Base-by-base conservation (phyloP, 352 stramenopile species). In the Salisapilia sapeloensis region DNA sequence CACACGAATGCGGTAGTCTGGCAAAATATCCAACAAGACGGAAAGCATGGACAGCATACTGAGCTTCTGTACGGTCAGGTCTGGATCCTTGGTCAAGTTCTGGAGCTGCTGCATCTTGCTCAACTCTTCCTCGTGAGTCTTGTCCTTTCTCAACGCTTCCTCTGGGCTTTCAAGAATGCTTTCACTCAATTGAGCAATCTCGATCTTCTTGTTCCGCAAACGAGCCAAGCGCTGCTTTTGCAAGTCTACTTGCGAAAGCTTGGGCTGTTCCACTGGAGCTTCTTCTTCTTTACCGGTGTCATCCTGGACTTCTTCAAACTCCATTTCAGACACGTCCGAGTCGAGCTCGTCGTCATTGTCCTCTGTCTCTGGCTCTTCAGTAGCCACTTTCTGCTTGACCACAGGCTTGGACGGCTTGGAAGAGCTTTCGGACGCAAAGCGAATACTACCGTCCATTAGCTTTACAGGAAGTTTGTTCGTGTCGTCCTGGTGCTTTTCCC, bases 1-100 rank as follows among this genome's bases (percentile, higher is more conserved):
- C 12, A 85, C 32, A 39, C 90, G 83, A 33, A 98, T 96, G 33
- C 91, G 75, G 60, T 98, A 97, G 39, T 85, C 71, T 0, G 92
- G 92, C 20, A 97, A 33, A 20, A 98, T 94, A 36, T 98, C 92
- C 25, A 95, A 60, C 37, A 97, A 97, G 20, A 98, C 83, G 1
- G 91, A 92, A 11, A 96, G 50, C 30, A 96, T 56, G 6, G 86
- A 97, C 29, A 97, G 57, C 44, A 97, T 56, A 14, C 71, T 90
- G 6, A 97, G 61, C 33, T 84, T 82, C 41, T 70, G 60, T 29
- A 93, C 59, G 1, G 64, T 82, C 13, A 51, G 31, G 40, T 93
- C 79, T 7, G 63, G 52, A 29, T 93, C 79, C 13, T 52, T 53
- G 24, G 56, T 80, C 18, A 91, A 53, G 14, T 43, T 42, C 29